These are phyloP conservation scores for Mimosa pudica DNA, from an alignment of 306 rosid genomes.

Conservation along the genomic window DNA sequence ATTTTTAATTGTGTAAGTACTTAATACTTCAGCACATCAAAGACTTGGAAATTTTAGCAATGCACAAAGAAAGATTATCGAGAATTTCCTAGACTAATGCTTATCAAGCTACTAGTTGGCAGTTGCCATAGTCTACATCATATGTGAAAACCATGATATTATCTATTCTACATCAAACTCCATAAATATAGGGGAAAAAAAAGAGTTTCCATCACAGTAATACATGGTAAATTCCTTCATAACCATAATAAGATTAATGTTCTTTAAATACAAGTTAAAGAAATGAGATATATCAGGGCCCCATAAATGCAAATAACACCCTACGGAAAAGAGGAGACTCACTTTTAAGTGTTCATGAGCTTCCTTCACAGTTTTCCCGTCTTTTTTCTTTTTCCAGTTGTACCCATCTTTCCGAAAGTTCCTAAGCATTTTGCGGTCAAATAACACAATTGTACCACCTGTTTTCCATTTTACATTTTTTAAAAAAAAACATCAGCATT, in stretches of 20 bases:
- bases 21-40: no score
- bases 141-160: neutral
- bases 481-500: neutral
- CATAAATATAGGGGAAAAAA: conserved; percentile 19
- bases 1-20: conserved; percentile 12
- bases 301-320: conserved; percentile 14
- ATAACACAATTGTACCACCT: conserved; percentile 84
- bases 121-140: conserved; percentile 2
- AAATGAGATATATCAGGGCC: conserved; percentile 23
- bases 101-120: neutral
- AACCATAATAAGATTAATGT: conserved; percentile 25
- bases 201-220: neutral
- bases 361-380: conserved; percentile 96
- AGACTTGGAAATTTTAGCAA: neutral
- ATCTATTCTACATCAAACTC: conserved; percentile 19
- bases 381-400: conserved; percentile 97
- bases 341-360: conserved; percentile 99
- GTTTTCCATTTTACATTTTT: conserved; percentile 40
- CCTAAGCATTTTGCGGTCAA: conserved; percentile 94
- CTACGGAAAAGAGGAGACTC: conserved; percentile 43
- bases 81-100: conserved; percentile 19
- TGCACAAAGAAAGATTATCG: conserved; percentile 8
- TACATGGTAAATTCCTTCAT: conserved; percentile 1
- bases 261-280: neutral
- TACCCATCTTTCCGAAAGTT: conserved; percentile 95